Conservation (phyloP, 495 filamentous ascomycete genomes). For the Penicillium malachiteum region DNA sequence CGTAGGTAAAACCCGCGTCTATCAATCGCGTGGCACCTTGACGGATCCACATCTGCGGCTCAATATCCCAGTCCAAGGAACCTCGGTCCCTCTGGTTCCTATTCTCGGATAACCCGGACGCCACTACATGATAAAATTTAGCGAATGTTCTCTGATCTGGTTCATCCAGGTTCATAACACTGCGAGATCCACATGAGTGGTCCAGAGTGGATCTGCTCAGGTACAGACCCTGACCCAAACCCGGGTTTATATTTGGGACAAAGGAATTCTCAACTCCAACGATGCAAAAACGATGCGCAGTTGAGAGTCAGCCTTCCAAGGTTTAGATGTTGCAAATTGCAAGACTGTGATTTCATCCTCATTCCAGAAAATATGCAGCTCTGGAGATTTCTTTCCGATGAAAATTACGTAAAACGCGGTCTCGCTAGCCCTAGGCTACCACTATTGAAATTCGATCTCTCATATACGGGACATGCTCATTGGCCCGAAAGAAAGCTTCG, state of each 20-base stretch:
- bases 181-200: background rate
- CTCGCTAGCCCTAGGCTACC: background rate
- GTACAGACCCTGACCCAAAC: background rate
- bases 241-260: background rate
- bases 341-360: background rate
- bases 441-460: background rate
- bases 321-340: background rate
- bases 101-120: background rate
- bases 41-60: background rate
- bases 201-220: background rate
- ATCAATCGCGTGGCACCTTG: background rate
- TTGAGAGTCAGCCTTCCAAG: background rate
- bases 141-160: too few relatives aligned
- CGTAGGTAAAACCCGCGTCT: background rate
- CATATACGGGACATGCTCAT: background rate
- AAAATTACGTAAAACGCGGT: background rate
- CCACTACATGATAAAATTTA: background rate
- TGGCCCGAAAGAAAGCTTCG: background rate
- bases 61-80: background rate
- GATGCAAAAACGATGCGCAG: background rate
- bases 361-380: background rate
- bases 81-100: background rate
- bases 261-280: background rate
- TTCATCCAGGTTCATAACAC: background rate
- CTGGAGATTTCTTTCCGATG: background rate